These are phyloP conservation scores for Sclerotinia nivalis DNA, from an alignment of 2,329 filamentous ascomycete species.

Conservation along the genomic window DNA sequence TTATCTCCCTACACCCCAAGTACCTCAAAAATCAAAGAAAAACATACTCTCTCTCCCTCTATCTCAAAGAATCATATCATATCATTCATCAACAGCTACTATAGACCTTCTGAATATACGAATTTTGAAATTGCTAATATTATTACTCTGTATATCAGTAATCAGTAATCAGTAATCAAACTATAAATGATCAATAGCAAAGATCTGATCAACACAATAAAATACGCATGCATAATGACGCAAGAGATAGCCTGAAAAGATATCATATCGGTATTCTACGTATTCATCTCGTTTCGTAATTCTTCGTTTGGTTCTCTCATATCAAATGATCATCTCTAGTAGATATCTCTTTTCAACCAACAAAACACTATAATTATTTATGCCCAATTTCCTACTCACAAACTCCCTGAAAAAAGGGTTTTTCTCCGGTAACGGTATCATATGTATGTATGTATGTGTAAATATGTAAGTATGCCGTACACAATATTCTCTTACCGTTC, in stretches of 20 bases:
- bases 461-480: constrained; percentile 21
- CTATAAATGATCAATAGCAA: background rate
- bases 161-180: background rate
- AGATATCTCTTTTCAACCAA: no score
- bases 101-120: no score
- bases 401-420: no score
- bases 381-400: no score
- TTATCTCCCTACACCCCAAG: no score
- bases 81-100: background rate
- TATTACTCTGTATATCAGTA: no score
- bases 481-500: constrained; percentile 25
- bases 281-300: no score
- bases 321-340: no score
- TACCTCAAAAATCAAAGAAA: background rate
- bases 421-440: constrained; percentile 20
- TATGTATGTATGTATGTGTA: background rate
- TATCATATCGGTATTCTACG: no score
- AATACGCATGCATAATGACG: constrained; percentile 18
- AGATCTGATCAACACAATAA: constrained; percentile 8
- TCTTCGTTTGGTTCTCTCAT: background rate
- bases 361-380: no score
- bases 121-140: no score
- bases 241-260: constrained; percentile 3
- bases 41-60: background rate
- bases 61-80: background rate